Percentiles rank a stretch among this genome's conserved stretches.
These are phyloP conservation scores for Diospyros kaki DNA, from an alignment of 148 eudicot species.

Conservation along the genomic window DNA sequence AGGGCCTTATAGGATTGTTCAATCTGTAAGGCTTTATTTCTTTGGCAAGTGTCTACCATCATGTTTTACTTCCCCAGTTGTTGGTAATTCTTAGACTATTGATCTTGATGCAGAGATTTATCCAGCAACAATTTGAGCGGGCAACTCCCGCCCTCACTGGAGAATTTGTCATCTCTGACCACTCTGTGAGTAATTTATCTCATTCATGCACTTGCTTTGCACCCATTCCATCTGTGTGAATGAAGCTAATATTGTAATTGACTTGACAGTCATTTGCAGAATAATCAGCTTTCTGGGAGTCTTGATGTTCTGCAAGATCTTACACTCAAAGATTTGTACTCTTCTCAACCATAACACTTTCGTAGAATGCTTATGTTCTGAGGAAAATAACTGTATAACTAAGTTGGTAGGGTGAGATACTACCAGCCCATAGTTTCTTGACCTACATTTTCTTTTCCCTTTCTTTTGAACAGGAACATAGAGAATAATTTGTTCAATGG, in stretches of 20 bases:
- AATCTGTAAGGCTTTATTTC: conserved; percentile 51
- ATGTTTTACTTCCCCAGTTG: neutral
- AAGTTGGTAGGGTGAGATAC: neutral
- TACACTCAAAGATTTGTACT: conserved; percentile 75
- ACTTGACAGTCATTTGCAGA: conserved; percentile 83
- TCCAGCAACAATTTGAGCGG: conserved; percentile 74
- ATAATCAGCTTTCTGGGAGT: conserved; percentile 84
- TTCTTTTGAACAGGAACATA: conserved; percentile 50
- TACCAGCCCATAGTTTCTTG: conserved; percentile 3
- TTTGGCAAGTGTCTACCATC: conserved; percentile 8
- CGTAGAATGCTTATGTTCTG: neutral
- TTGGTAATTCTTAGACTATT: neutral
- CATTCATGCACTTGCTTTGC: neutral
- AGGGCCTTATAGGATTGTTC: conserved; percentile 49
- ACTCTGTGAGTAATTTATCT: conserved; percentile 56
- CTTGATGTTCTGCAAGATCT: conserved; percentile 85
- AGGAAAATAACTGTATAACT: neutral
- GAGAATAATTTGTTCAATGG: conserved; percentile 75
- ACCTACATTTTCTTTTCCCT: neutral
- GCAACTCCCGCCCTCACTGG: conserved; percentile 64
- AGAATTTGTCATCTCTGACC: conserved; percentile 48
- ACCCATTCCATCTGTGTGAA: conserved; percentile 3
- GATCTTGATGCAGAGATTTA: conserved; percentile 55
- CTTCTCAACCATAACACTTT: conserved; percentile 25
- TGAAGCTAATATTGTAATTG: conserved; percentile 24